phyloP scores from a whole-genome alignment of 495 filamentous ascomycete genomes.

The Annulohypoxylon maeteangense region DNA sequence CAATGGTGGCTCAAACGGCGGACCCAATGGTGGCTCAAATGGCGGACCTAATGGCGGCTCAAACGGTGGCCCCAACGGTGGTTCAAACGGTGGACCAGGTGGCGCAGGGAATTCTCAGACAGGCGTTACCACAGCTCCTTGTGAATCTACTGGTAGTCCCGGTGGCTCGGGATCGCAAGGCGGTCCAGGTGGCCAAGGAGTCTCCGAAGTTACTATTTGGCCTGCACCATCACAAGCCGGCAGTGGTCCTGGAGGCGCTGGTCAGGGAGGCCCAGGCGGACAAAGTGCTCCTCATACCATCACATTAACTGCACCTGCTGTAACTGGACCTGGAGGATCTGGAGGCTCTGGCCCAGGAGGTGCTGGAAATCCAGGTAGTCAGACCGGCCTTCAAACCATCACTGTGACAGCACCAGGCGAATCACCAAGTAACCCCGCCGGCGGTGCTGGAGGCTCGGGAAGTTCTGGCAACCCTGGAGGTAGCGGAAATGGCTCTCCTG shows the following conservation, averaged over 20 bases:
- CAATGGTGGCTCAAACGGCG: slow-evolving; percentile 14
- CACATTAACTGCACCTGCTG: slow-evolving; percentile 35
- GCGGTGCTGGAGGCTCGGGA: slow-evolving; percentile 16
- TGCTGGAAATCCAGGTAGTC: slow-evolving; percentile 14
- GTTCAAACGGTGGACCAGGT: slow-evolving; percentile 23
- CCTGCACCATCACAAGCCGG: slow-evolving; percentile 22
- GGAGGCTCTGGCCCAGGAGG: slow-evolving; percentile 18
- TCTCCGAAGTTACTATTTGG: slow-evolving; percentile 38
- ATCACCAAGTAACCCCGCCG: slow-evolving; percentile 17
- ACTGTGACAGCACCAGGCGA: slow-evolving; percentile 28
- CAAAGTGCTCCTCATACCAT: slow-evolving; percentile 34
- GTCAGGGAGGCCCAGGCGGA: slow-evolving; percentile 28
- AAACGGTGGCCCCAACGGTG: slow-evolving; percentile 17
- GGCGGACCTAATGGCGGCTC: slow-evolving; percentile 22
- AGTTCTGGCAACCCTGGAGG: background rate
- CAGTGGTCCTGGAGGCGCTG: slow-evolving; percentile 16
- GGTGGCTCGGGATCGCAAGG: slow-evolving; percentile 27
- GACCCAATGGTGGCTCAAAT: slow-evolving; percentile 21
- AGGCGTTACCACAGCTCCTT: slow-evolving; percentile 24
- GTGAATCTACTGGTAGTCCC: slow-evolving; percentile 32
- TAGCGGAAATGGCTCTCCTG: background rate
- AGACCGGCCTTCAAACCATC: slow-evolving; percentile 20
- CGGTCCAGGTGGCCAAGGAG: slow-evolving; percentile 31
- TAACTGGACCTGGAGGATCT: background rate
- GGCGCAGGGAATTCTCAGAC: slow-evolving; percentile 22